phyloP scores from a whole-genome alignment of 352 stramenopile species.

The Bremia lactucae region DNA sequence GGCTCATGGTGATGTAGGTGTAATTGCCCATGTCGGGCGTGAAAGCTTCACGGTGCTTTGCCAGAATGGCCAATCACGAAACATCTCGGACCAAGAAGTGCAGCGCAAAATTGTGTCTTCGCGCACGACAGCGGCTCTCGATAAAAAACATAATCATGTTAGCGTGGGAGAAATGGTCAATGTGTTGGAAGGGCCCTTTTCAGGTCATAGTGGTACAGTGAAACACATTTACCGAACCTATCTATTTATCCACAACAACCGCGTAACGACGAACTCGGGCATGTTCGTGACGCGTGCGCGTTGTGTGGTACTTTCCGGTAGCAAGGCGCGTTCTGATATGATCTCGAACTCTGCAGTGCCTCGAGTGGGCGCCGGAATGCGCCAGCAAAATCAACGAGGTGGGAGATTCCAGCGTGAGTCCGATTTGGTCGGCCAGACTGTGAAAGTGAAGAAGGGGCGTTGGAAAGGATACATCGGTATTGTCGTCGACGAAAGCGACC shows the following conservation, averaged over 20 bases:
- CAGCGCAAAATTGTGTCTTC: conserved; percentile 82
- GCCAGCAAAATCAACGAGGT: conserved; percentile 31
- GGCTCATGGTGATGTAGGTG: conserved; percentile 77
- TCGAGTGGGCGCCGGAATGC: conserved; percentile 43
- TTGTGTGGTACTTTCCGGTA: conserved; percentile 74
- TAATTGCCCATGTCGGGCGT: conserved; percentile 86
- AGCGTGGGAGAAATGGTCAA: conserved; percentile 86
- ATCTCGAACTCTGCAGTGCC: conserved; percentile 76
- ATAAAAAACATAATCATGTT: conserved; percentile 87
- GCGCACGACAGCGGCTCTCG: conserved; percentile 64
- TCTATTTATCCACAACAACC: conserved; percentile 87
- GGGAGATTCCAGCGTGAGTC: conserved; percentile 58
- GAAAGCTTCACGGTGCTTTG: conserved; percentile 83
- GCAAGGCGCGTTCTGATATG: conserved; percentile 80
- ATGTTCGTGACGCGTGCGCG: conserved; percentile 84
- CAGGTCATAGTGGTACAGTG: conserved; percentile 80
- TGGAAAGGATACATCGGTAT: conserved; percentile 91
- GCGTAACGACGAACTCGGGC: conserved; percentile 79
- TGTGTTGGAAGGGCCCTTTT: conserved; percentile 73
- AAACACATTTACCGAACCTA: conserved; percentile 87
- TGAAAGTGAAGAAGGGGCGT: conserved; percentile 86
- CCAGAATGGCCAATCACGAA: conserved; percentile 72
- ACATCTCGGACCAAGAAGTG: conserved; percentile 84
- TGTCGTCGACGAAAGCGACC: conserved; percentile 80
- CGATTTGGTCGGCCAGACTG: conserved; percentile 79